These are phyloP conservation scores for Aspergillus cejpii DNA, from an alignment of 2,329 filamentous ascomycete genomes.

Conservation along the genomic window DNA sequence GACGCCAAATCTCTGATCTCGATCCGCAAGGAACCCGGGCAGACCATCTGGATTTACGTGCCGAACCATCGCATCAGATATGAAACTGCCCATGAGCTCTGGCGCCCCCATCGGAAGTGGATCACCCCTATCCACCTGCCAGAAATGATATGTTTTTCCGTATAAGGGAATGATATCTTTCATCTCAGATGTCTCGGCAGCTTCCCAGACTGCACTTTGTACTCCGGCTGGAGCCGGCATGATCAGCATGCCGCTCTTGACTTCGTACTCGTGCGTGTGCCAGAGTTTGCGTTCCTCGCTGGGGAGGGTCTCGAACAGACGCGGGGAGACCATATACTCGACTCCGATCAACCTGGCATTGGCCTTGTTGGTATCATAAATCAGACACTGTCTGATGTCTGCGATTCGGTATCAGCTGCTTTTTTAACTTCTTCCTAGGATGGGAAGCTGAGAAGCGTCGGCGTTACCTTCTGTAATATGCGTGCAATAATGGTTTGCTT, in stretches of 20 bases:
- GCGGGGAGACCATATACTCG: conserved; percentile 77
- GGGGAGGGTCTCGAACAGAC: conserved; percentile 60
- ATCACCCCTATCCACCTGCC: conserved; percentile 74
- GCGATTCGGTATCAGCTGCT: conserved; percentile 2
- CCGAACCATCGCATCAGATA: conserved; percentile 22
- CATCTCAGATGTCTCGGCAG: conserved; percentile 74
- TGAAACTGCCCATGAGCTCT: conserved; percentile 58
- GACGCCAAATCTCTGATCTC: conserved; percentile 51
- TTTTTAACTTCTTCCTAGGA: background rate
- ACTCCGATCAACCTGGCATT: conserved; percentile 71
- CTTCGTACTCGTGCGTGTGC: conserved; percentile 60
- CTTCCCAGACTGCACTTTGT: conserved; percentile 61
- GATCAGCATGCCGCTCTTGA: conserved; percentile 41
- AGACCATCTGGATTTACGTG: conserved; percentile 23
- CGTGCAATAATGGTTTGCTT: conserved; percentile 79
- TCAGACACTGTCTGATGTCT: conserved; percentile 76
- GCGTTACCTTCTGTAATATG: conserved; percentile 59
- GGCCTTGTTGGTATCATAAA: conserved; percentile 65
- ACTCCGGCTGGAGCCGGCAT: conserved; percentile 34
- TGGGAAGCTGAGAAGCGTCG: background rate
- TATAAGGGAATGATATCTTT: conserved; percentile 66
- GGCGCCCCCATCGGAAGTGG: conserved; percentile 54
- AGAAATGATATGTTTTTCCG: conserved; percentile 78
- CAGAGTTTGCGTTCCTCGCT: conserved; percentile 65
- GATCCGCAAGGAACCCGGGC: conserved; percentile 41